Conservation (phyloP, 1,284 basidiomycete genomes). For the Sutorius eximius region DNA sequence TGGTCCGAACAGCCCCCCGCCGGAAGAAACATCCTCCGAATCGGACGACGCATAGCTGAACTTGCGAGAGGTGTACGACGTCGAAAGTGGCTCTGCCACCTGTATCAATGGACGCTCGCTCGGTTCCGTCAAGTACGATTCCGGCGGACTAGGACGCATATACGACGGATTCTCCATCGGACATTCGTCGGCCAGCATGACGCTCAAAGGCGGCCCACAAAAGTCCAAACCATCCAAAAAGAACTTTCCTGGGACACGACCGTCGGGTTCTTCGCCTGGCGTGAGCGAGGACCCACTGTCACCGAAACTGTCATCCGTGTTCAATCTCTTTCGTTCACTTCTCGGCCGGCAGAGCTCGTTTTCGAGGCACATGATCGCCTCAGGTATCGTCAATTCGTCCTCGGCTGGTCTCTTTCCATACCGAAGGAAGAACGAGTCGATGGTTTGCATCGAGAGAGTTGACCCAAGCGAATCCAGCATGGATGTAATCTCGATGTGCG, state of each 20-base stretch:
- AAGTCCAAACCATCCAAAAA: conserved; percentile 64
- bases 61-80: conserved; percentile 30
- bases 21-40: conserved; percentile 41
- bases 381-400: conserved; percentile 77
- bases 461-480: conserved; percentile 98
- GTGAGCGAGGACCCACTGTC: conserved; percentile 43
- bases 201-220: conserved; percentile 49
- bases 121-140: conserved; percentile 43
- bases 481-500: conserved; percentile 86
- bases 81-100: conserved; percentile 30
- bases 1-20: conserved; percentile 1
- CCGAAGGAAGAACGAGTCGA: conserved; percentile 78
- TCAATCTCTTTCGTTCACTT: conserved; percentile 66
- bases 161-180: conserved; percentile 15
- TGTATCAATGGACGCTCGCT: conserved; percentile 44
- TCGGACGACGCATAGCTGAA: conserved; percentile 44
- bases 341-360: conserved; percentile 71
- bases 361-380: conserved; percentile 81
- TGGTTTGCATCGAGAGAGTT: conserved; percentile 80
- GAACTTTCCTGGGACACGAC: conserved; percentile 18
- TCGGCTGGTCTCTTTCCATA: conserved; percentile 65
- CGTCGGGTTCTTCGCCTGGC: conserved; percentile 37
- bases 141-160: conserved; percentile 19
- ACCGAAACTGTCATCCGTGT: conserved; percentile 40
- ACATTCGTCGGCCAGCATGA: conserved; percentile 29